Base-by-base conservation (phyloP, 306 rosid genomes). In the Hippophae tibetana region DNA sequence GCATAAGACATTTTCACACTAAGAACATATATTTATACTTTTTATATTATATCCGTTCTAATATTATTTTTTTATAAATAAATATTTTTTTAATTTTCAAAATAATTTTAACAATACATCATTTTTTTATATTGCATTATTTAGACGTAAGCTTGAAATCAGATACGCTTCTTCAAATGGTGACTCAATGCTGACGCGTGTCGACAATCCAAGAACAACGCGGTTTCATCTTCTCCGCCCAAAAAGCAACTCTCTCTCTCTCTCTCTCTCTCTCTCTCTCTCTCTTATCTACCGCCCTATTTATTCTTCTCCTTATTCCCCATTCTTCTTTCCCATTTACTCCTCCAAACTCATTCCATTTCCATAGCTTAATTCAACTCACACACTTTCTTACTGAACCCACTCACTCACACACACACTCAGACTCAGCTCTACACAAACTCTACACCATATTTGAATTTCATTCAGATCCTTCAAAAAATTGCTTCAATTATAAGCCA, bases 121-220 rank as follows among this genome's bases (percentile, higher is more conserved):
- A 18, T 18, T 18, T 18, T 18, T 18, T 18, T 18, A 18, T 18
- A 18, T 18, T 18, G 23, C 23, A 18, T 18, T 18, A 18, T 18
- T 18, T 18, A 18, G 38, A 31, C 38, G 38, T 1, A 18, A 31
- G 38, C 38, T 4, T 2, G 38, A 31, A 4, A 2, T 31, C 38
- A 31, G 38, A 2, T 31, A 2, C 3, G 38, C 38, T 31, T 31
- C 38, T 31, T 31, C 3, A 31, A 4, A 31, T 2, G 3, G 38
- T 31, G 38, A 31, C 38, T 31, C 38, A 31, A 31, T 31, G 2
- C 1, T 65, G 84, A 86, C 93, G 87, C 95, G 97, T 86, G 97
- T 82, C 69, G 52, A 52, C 52, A 51, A 61, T 13, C 71, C 74
- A 67, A 9, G 9, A 66, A 75, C 76, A 62, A 89, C 97, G 95